Conservation (phyloP, 805 yeast species). For the Yarrowia osloensis region DNA sequence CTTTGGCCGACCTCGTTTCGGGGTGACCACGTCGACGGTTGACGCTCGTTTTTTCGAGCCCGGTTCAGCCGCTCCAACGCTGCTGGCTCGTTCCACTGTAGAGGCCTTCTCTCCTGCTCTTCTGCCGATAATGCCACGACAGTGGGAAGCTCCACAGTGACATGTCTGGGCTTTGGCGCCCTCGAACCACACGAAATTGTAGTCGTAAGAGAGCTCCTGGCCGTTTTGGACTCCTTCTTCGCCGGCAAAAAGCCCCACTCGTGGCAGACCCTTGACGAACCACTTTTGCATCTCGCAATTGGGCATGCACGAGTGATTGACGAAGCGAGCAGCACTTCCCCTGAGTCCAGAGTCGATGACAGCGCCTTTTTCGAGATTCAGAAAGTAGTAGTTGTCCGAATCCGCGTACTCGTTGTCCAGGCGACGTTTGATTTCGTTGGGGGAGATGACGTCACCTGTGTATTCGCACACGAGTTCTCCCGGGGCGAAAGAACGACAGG, state of each 20-base stretch:
- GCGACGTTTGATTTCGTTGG: constrained; percentile 46
- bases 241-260: constrained; percentile 52
- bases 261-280: constrained; percentile 49
- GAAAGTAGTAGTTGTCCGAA: constrained; percentile 46
- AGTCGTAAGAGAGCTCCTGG: constrained; percentile 52
- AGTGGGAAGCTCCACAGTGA: constrained; percentile 47
- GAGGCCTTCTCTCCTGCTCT: constrained; percentile 9
- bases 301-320: constrained; percentile 54
- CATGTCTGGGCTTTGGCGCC: constrained; percentile 50
- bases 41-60: neutral
- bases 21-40: neutral
- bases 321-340: constrained; percentile 54
- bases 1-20: neutral
- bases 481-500: constrained; percentile 45
- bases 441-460: constrained; percentile 52
- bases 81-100: neutral
- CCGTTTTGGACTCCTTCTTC: constrained; percentile 45
- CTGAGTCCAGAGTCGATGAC: constrained; percentile 50
- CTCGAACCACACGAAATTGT: constrained; percentile 51
- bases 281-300: constrained; percentile 54
- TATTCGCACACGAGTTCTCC: constrained; percentile 51
- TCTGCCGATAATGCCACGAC: constrained; percentile 45
- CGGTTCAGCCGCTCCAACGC: neutral
- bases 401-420: constrained; percentile 43
- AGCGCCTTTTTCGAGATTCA: constrained; percentile 48